Base-by-base conservation (phyloP, 2,329 filamentous ascomycete genomes). In the Cladosporium sp. region DNA sequence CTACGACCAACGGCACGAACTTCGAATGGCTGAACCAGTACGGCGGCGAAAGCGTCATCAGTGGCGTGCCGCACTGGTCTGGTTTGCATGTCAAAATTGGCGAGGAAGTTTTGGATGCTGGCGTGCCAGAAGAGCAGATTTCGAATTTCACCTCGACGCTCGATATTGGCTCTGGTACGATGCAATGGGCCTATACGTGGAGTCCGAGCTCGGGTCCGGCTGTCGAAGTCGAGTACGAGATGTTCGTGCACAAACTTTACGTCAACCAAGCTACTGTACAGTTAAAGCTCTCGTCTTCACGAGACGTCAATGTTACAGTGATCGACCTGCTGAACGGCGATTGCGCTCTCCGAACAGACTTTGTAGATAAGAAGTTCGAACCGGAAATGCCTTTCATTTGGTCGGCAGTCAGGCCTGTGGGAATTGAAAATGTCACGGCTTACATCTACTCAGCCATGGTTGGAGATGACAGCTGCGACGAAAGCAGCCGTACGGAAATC, bases 21-120 rank as follows among this genome's bases (percentile, higher is more conserved):
- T 89, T 86, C 63, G 78, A 78, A 0, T 89, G 87, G 86, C 70
- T 90, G 42, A 78, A 82, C 57, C 83, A 89, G 62, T 87, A 88
- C 71, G 86, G 86, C 6, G 82, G 82, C 58, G 87, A 91, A 65
- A 87, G 83, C 63, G 85, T 88, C 51, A 87, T 90, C 61, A 83
- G 81, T 52, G 88, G 88, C 22, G 79, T 91, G 15, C 88, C 88
- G 6, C 87, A 90, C 67, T 88, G 85, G 79, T 78, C 79, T 24
- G 83, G 82, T 1, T 72, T 88, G 36, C 70, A 85, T 35, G 75
- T 88, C 17, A 78, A 84, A 53, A 80, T 80, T 2, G 75, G 80
- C 56, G 76, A 77, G 22, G 72, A 74, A 8, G 78, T 82, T 48
- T 74, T 90, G 32, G 80, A 87, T 73, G 83, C 86, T 3, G 82